Evolutionary conservation across 164 flowering plant species (phyloP), one percentile per base, ranked within the genome.

Genomic region (Stephania japonica): DNA sequence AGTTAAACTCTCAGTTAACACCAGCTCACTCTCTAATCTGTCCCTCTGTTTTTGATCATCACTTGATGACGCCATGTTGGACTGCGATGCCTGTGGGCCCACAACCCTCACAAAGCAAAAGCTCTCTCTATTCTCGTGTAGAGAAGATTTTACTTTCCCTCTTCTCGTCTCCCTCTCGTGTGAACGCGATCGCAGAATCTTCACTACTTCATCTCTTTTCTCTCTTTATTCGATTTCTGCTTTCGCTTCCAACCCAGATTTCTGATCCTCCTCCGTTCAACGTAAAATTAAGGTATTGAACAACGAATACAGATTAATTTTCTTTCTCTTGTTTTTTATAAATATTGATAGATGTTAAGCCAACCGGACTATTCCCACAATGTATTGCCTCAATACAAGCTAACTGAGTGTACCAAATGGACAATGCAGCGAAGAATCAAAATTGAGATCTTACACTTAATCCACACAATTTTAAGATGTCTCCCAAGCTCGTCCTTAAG

Each of bases 61-160:
- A 50, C 59, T 59, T 59, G 64, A 16, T 59, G 64, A 59, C 64
- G 64, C 8, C 64, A 59, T 59, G 23, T n/a, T n/a, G 24, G 21
- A 59, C 19, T 50, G 64, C 21, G 21, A 59, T 59, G n/a, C 2
- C 2, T 49, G 50, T 27, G 44, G 8, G 23, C 75, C 77, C 67
- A 59, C 64, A 59, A 7, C n/a, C 21, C 24, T 59, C 64, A 21
- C 7, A 59, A 59, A 7, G 63, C 24, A 59, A 59, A 59, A 75
- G 80, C 77, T 68, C 75, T 79, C 78, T 56, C 63, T 82, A 80
- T 83, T 64, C 67, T 80, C 85, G 83, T 83, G 76, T 77, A 82
- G 81, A 63, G 72, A 61, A 74, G 72, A 21, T 43, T 67, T 67
- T 25, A 44, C 49, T 49, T 79, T 75, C 72, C 79, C 71, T 76